A percentile compares a stretch with the other conserved stretches of the same genome.
These are phyloP conservation scores for Lepiota brunneoincarnata DNA, from an alignment of 768 basidiomycete genomes.

Conservation along the genomic window DNA sequence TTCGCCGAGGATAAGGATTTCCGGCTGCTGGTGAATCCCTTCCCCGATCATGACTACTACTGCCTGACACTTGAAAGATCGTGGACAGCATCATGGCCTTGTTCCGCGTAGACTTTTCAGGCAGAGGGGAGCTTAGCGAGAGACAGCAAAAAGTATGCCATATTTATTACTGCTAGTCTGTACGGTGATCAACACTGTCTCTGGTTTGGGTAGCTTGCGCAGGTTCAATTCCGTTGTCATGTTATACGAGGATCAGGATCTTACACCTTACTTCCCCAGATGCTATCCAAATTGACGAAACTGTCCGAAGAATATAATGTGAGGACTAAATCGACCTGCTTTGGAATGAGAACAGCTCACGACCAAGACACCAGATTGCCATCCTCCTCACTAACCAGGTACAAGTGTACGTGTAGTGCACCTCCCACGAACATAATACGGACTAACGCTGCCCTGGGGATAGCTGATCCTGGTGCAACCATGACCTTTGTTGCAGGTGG, in stretches of 20 bases:
- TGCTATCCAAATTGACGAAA: slow-evolving; percentile 90
- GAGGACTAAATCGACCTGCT: neutral
- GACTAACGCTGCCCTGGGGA: neutral
- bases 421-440: neutral
- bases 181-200: neutral
- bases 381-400: slow-evolving; percentile 93
- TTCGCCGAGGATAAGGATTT: slow-evolving; percentile 91
- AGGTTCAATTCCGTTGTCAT: slow-evolving; percentile 41
- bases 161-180: neutral
- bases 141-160: slow-evolving; percentile 81
- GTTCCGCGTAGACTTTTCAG: slow-evolving; percentile 91
- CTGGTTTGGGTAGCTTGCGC: slow-evolving; percentile 60
- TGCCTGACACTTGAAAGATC: slow-evolving; percentile 49
- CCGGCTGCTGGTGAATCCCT: slow-evolving; percentile 52
- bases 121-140: slow-evolving; percentile 91
- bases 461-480: slow-evolving; percentile 92
- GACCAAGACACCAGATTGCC: slow-evolving; percentile 53
- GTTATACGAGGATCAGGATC: neutral
- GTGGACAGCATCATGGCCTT: slow-evolving; percentile 97
- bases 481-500: slow-evolving; percentile 96
- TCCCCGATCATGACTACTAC: neutral
- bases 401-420: slow-evolving; percentile 53
- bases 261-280: slow-evolving; percentile 36
- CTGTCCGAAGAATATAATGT: slow-evolving; percentile 92
- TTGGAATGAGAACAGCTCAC: neutral